phyloP scores from a whole-genome alignment of 257 asterid genomes.

The Ajuga chamaepitys region DNA sequence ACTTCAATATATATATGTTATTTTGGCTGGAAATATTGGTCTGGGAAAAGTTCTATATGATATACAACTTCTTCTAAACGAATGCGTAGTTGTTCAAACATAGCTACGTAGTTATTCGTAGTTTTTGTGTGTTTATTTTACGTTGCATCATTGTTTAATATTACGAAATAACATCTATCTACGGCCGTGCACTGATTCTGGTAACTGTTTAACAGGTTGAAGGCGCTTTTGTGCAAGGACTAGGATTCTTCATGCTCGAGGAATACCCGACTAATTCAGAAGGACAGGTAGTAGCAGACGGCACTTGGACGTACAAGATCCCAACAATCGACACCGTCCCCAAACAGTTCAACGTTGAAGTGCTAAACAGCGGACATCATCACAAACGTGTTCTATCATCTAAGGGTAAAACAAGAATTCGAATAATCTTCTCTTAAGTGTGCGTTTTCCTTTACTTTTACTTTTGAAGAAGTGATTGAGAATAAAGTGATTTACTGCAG shows the following conservation, averaged over 20 bases:
- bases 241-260: constrained; percentile 83
- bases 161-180: too few species aligned
- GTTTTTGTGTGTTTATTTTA: too few species aligned
- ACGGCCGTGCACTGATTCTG: too few species aligned
- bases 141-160: too few species aligned
- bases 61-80: constrained; percentile 77
- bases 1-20: neutral
- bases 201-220: constrained; percentile 58
- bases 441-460: too few species aligned
- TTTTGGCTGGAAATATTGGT: constrained; percentile 53
- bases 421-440: too few species aligned
- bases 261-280: constrained; percentile 52
- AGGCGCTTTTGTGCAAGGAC: constrained; percentile 85
- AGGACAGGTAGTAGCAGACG: constrained; percentile 46
- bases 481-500: constrained; percentile 27
- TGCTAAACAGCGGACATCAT: constrained; percentile 61
- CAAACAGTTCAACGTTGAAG: constrained; percentile 47
- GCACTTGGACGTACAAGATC: constrained; percentile 81
- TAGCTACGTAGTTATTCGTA: constrained; percentile 52
- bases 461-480: too few species aligned
- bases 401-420: too few species aligned
- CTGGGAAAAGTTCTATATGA: constrained; percentile 54
- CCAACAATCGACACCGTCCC: constrained; percentile 78
- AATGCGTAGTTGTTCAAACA: constrained; percentile 57
- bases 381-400: constrained; percentile 55